Percentiles rank a stretch among this genome's conserved stretches.
phyloP scores from a whole-genome alignment of 306 rosid species.

The Prosopis cineraria region DNA sequence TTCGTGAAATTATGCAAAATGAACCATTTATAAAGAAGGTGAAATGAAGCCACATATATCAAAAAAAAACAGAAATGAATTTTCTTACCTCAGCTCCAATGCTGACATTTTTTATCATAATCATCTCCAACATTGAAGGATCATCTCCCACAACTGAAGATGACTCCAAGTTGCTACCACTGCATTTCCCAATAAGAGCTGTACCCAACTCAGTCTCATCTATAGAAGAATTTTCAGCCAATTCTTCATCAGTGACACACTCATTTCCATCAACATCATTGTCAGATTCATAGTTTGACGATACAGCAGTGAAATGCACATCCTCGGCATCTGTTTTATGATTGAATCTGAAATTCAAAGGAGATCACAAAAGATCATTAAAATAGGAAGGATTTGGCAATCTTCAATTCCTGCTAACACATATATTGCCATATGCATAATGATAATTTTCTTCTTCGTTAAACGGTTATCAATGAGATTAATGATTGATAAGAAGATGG shows the following conservation, averaged over 20 bases:
- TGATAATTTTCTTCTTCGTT: not conserved
- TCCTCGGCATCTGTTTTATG: constrained; percentile 92
- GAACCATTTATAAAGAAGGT: not conserved
- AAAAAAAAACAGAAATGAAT: not conserved
- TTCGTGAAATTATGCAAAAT: not conserved
- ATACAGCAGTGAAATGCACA: constrained; percentile 69
- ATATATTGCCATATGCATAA: not conserved
- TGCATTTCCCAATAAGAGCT: constrained; percentile 12
- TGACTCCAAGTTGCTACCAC: constrained; percentile 35
- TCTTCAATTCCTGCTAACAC: constrained; percentile 1
- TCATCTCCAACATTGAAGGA: constrained; percentile 69
- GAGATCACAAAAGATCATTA: constrained; percentile 18
- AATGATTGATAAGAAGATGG: not conserved
- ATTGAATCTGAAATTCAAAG: constrained; percentile 67
- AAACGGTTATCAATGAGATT: constrained; percentile 9
- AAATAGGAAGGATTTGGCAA: constrained; percentile 18
- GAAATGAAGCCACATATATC: not conserved
- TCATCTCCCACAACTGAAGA: constrained; percentile 43
- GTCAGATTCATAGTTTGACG: constrained; percentile 56
- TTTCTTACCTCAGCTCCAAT: constrained; percentile 71
- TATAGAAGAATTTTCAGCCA: constrained; percentile 29
- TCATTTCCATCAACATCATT: constrained; percentile 25
- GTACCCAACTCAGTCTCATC: constrained; percentile 33
- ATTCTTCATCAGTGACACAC: constrained; percentile 34
- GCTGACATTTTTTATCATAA: constrained; percentile 78